Evolutionary conservation across 768 basidiomycete species (phyloP).

Genomic region (Aureoboletus auriporus): DNA sequence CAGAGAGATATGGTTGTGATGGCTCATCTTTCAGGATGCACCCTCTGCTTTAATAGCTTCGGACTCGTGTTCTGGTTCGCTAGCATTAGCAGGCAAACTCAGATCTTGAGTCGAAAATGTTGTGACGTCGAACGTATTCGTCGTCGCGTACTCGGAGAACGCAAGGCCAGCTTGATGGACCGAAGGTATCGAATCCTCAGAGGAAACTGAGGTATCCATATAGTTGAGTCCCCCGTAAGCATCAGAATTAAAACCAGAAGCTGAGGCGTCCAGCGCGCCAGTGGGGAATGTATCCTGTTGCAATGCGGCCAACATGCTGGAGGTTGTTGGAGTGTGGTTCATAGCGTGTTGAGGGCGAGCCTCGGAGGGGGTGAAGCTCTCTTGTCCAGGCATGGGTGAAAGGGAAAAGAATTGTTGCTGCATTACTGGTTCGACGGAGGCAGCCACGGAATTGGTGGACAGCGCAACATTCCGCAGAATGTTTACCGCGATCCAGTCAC

Average conservation of each 20-base stretch:
- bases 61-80: slow-evolving; percentile 59
- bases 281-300: slow-evolving; percentile 71
- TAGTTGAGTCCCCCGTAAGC: slow-evolving; percentile 69
- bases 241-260: slow-evolving; percentile 61
- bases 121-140: slow-evolving; percentile 65
- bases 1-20: slow-evolving; percentile 16
- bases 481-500: slow-evolving; percentile 91
- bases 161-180: slow-evolving; percentile 62
- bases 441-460: slow-evolving; percentile 88
- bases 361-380: slow-evolving; percentile 67
- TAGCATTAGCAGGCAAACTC: slow-evolving; percentile 49
- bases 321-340: slow-evolving; percentile 81
- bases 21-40: slow-evolving; percentile 25
- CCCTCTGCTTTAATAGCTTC: slow-evolving; percentile 70
- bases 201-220: slow-evolving; percentile 65
- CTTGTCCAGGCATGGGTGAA: slow-evolving; percentile 88
- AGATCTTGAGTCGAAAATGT: slow-evolving; percentile 67
- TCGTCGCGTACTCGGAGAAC: slow-evolving; percentile 67
- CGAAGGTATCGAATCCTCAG: slow-evolving; percentile 59
- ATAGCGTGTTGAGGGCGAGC: slow-evolving; percentile 59
- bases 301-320: slow-evolving; percentile 86
- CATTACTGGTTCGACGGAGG: slow-evolving; percentile 88
- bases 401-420: slow-evolving; percentile 85
- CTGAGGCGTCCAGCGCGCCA: slow-evolving; percentile 60
- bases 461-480: slow-evolving; percentile 83